Evolutionary conservation across 441 rosid species (phyloP), one percentile per base, ranked within the genome.

Genomic region (Viola pubescens): DNA sequence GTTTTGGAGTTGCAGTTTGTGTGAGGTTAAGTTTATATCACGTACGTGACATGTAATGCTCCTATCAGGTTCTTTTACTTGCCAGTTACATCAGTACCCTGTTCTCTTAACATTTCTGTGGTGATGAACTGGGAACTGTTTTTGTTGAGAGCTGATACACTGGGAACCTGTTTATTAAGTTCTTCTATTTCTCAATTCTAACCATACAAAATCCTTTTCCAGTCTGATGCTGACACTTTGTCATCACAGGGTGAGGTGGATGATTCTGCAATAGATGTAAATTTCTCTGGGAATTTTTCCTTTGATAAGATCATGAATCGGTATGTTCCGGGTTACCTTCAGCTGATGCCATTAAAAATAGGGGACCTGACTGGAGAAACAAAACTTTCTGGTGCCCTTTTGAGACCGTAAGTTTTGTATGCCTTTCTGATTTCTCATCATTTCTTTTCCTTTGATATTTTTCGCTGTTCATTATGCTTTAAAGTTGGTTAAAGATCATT

Each of bases 301-400:
- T 83, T 84, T 73, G 97, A 94, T 72, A 85, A 81, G 76, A 85
- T 90, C 58, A 72, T 87, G 83, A 70, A 78, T 67, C 86, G 97
- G 49, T 94, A 88, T 62, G 65, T 85, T 48, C 95, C 96, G 4
- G 84, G 71, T 63, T 70, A 88, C 77, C 85, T 85, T 62, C 88
- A 79, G 65, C 71, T 77, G 34, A 75, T 80, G 76, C 84, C 88
- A 4, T 78, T 88, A 57, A 88, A 86, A 65, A 76, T 90, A 72
- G 97, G 97, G 67, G 95, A 90, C 73, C 70, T 94, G 73, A 80
- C 84, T 37, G 99, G 99, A 76, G 99, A 94, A 73, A 88, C 99
- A 54, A 94, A 90, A 72, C 81, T 94, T 72, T 90, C 99, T 64
- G 99, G 99, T 62, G 84, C 97, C 58, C 91, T 94, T 74, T 76